Evolutionary conservation across 164 flowering plant genomes (phyloP), one percentile per base, ranked within the genome.

Genomic region (Piper longum): DNA sequence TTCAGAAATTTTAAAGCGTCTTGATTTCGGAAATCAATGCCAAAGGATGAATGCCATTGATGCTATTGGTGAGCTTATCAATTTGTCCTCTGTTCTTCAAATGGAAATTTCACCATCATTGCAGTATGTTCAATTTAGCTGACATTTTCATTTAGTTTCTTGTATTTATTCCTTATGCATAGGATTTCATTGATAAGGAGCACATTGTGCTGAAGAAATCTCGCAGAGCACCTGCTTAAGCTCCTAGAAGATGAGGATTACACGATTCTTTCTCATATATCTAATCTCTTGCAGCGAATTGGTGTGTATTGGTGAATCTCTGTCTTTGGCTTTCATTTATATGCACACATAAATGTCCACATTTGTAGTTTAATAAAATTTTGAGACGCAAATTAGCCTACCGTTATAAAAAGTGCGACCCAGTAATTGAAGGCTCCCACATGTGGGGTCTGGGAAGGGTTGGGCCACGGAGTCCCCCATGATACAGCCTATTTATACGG

Each of bases 11-110:
- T 75, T 86, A 16, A 71, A 72, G 68, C 81, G 81, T 39, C 80
- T 82, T 64, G 64, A 57, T 71, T 74, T 73, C 64, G 76, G 67
- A 69, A 80, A 69, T 54, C n/a, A 68, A 39, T 43, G 68, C 52
- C 83, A 78, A 69, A 74, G 89, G 76, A 80, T 70, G 76, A 90
- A 90, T 74, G 89, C 93, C 63, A 48, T 82, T 71, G 85, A 83
- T 77, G 83, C 88, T 65, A 51, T 85, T 63, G 79, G 88, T 16
- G 80, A 82, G 68, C 64, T 88, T 18, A 62, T 88, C 59, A 71
- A 43, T 41, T 70, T 77, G 36, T 81, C 82, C 42, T 70, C 77
- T 61, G 73, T 70, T 67, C 74, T 91, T 67, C 69, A 3, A 45
- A 65, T 63, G 48, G 19, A 12, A 62, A 66, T 75, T 52, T 69